These are phyloP conservation scores for Pichia californica DNA, from an alignment of 805 yeast genomes.

Conservation along the genomic window DNA sequence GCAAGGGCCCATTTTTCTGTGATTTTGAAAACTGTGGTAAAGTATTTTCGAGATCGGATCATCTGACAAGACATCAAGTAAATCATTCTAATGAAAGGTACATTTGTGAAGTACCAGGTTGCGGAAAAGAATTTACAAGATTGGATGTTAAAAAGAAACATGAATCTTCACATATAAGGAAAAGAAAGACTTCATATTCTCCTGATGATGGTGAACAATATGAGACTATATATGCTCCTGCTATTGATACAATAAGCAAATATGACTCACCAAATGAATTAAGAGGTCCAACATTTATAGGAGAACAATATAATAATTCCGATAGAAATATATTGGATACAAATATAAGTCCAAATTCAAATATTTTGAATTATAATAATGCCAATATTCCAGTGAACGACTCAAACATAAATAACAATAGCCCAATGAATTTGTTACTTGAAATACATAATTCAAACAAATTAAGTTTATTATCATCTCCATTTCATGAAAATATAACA, in stretches of 20 bases:
- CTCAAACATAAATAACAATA: neutral
- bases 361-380: too few relatives aligned
- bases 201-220: too few relatives aligned
- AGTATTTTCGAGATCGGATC: constrained; percentile 52
- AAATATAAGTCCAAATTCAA: too few relatives aligned
- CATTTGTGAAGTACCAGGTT: constrained; percentile 40
- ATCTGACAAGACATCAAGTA: constrained; percentile 47
- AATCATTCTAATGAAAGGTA: constrained; percentile 43
- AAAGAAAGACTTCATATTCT: constrained; percentile 12
- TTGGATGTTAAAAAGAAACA: constrained; percentile 44
- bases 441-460: constrained; percentile 5
- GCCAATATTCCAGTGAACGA: too few relatives aligned
- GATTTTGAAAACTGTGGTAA: constrained; percentile 42
- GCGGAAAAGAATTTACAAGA: constrained; percentile 49
- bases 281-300: too few relatives aligned
- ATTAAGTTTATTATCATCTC: neutral
- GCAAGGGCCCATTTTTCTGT: constrained; percentile 23
- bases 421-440: neutral
- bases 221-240: too few relatives aligned
- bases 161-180: constrained; percentile 30
- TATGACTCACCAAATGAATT: too few relatives aligned
- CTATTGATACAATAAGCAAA: too few relatives aligned
- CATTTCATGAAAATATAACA: neutral
- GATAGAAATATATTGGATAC: too few relatives aligned
- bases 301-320: too few relatives aligned